Base-by-base conservation (phyloP, 1,284 basidiomycete species). In the Ceratobasidium papillatum region DNA sequence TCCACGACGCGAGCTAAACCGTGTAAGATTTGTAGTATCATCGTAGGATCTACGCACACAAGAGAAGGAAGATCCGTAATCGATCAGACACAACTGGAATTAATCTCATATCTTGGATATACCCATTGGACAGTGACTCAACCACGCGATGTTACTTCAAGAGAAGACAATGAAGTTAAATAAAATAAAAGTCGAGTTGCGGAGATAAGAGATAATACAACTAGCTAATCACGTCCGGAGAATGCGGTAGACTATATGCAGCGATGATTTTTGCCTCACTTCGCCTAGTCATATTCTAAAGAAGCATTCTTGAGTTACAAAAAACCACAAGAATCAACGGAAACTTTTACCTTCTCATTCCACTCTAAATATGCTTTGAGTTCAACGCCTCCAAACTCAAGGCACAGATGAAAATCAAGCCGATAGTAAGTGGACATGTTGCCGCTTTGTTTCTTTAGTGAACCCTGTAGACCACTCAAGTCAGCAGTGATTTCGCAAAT, bases 361-460 rank as follows among this genome's bases (percentile, higher is more conserved):
- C 65, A 68, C 17, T 68, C 51, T 22, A 68, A 56, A 43, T 27
- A 43, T 7, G 65, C 65, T 12, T 56, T 54, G 14, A 68, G 36
- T 32, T 68, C 65, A n/a, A 54, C 36, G 1, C 65, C 65, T 12
- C 52, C 65, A 56, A 68, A 68, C 34, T 54, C 49, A 19, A 68
- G 19, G 30, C 65, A 68, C 8, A 68, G 19, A 2, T 54, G n/a
- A 34, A 68, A 68, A 22, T 43, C 45, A 1, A 68, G 51, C n/a
- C n/a, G 1, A n/a, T 49, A 68, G 34, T 41, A 68, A 2, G 12
- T 12, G 4, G 12, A 49, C 3, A 22, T 22, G 17, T 19, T 19
- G n/a, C 65, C 36, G 9, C 12, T 17, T 14, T 27, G 8, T 34
- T 56, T 41, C n/a, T 22, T 36, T 7, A 68, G 36, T 9, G 65